phyloP scores from a whole-genome alignment of 768 basidiomycete species.

The Gyrodon lividus region DNA sequence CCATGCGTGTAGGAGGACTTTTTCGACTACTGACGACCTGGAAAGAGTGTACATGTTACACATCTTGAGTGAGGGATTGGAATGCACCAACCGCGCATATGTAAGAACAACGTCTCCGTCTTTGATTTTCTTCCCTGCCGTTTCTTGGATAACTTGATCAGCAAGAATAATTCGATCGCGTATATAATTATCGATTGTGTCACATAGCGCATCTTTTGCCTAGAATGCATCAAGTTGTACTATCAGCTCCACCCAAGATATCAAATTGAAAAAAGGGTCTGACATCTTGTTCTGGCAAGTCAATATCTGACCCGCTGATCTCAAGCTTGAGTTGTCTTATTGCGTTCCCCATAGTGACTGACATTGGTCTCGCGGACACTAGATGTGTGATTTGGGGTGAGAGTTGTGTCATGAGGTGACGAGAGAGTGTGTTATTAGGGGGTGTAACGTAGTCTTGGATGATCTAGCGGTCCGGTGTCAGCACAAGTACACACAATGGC shows the following conservation, averaged over 20 bases:
- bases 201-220: slow-evolving; percentile 85
- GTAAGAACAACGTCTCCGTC: slow-evolving; percentile 91
- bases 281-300: slow-evolving; percentile 94
- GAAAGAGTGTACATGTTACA: slow-evolving; percentile 4
- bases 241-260: background rate
- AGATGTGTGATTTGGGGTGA: slow-evolving; percentile 92
- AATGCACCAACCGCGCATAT: slow-evolving; percentile 71
- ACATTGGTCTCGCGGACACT: slow-evolving; percentile 85
- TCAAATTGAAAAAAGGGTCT: slow-evolving; percentile 16
- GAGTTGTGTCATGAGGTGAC: slow-evolving; percentile 89
- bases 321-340: slow-evolving; percentile 93
- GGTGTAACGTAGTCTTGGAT: slow-evolving; percentile 91
- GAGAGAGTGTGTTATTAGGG: slow-evolving; percentile 79
- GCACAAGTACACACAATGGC: slow-evolving; percentile 12
- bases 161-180: slow-evolving; percentile 91
- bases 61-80: background rate
- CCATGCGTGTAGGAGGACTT: slow-evolving; percentile 78
- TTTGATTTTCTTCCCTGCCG: slow-evolving; percentile 90
- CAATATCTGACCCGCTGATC: slow-evolving; percentile 88
- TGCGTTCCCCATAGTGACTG: slow-evolving; percentile 92
- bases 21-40: slow-evolving; percentile 94
- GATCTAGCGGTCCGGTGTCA: slow-evolving; percentile 49
- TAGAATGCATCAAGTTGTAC: slow-evolving; percentile 28
- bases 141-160: slow-evolving; percentile 88
- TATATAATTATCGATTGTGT: slow-evolving; percentile 90